Evolutionary conservation across 2,329 filamentous ascomycete species (phyloP), one percentile per base, ranked within the genome.

Genomic region (Penicillium sp.): DNA sequence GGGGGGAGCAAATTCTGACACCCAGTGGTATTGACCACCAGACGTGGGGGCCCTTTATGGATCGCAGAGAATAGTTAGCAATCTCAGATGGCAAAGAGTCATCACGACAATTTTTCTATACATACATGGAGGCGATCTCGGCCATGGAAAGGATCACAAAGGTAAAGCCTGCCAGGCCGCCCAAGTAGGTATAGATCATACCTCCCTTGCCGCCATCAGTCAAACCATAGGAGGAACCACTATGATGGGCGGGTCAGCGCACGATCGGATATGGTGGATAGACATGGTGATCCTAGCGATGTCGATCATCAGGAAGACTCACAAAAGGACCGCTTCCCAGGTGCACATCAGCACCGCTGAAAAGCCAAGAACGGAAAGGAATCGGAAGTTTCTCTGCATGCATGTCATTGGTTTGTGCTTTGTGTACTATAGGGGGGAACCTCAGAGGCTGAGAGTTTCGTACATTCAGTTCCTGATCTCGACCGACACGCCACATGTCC

Each of bases 191-290:
- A 65, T 74, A 80, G 27, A 79, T 70, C 8, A 78, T 62, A 16
- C 75, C 76, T 3, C 70, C 74, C 1, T 72, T 70, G 10, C 76
- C 77, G 6, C 76, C 76, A 48, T 77, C 77, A 6, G 50, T 45
- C 19, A 50, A 18, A 3, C 47, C 47, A 27, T 26, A 16, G 11
- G 33, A 27, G 9, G 33, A 36, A 36, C 33, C 21, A 26, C 21
- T 27, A 18, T 14, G 7, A 30, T 16, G 18, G 13, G 14, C 18
- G 16, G 18, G 28, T 30, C n/a, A n/a, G n/a, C n/a, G n/a, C n/a
- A n/a, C n/a, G n/a, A n/a, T n/a, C n/a, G n/a, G n/a, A n/a, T n/a
- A n/a, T n/a, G n/a, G n/a, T n/a, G n/a, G n/a, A n/a, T n/a, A n/a
- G n/a, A n/a, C 1, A n/a, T n/a, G n/a, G n/a, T n/a, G n/a, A n/a